Base-by-base conservation (phyloP, 257 asterid species). In the Capsicum chinense region DNA sequence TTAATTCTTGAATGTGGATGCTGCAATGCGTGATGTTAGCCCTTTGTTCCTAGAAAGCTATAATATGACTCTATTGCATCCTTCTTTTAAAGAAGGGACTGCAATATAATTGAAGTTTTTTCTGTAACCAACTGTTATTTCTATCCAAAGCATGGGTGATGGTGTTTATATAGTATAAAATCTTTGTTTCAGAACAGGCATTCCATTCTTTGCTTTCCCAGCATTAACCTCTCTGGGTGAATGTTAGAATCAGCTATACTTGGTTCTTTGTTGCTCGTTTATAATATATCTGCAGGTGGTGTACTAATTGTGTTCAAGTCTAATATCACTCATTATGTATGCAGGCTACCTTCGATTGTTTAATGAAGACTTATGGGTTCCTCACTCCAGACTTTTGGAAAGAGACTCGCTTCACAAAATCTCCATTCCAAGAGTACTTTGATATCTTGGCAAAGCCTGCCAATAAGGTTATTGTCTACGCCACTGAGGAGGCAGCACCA, bases 371-470 rank as follows among this genome's bases (percentile, higher is more conserved):
- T 0, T 94, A 94, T 21, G 98, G 95, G 50, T 94, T 92, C 91
- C 87, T 94, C 12, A 94, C 98, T 7, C 98, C 98, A 0, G 98
- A 94, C 81, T 92, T 94, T 2, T 93, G 98, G 98, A 90, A 57
- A 42, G 80, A 83, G 54, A 68, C 85, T 17, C 76, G 80, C 17
- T 83, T 83, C 54, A 52, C 39, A 12, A 83, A 67, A 17, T 83
- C 80, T 10, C 85, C 85, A 16, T 83, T 83, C 66, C 80, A 83
- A 73, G 80, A 68, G 56, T 83, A 67, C 68, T 52, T 47, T 35
- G 80, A 83, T 67, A 3, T 83, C 68, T 54, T 83, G 69, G 80
- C 68, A 19, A 67, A 35, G 5, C 85, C 85, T 10, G 54, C 68
- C 0, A 9, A 54, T 17, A 83, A 83, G 67, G 62, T 64, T 83